phyloP scores from a whole-genome alignment of 1,284 basidiomycete genomes.

The Cryptococcus hybrid region DNA sequence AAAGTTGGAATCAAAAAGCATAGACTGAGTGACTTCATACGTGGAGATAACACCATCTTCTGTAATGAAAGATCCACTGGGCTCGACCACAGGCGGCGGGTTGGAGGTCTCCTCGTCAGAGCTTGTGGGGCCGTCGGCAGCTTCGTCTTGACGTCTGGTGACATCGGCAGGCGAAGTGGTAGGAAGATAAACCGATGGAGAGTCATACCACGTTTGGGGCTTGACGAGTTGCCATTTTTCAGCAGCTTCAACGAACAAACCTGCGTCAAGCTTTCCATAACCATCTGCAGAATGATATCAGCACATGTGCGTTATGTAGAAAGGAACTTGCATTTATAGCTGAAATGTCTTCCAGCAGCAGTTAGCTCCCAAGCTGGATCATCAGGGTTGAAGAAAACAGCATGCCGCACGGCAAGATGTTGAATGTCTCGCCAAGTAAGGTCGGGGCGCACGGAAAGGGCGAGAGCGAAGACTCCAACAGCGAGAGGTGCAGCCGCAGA shows the following conservation, averaged over 20 bases:
- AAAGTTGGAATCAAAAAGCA: slow-evolving; percentile 73
- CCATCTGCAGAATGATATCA: slow-evolving; percentile 57
- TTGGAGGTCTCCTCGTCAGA: slow-evolving; percentile 2
- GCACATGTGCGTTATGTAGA: background rate
- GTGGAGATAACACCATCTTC: slow-evolving; percentile 65
- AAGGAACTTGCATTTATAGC: slow-evolving; percentile 71
- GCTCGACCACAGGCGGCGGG: slow-evolving; percentile 20
- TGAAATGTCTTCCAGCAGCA: slow-evolving; percentile 74
- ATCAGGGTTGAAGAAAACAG: slow-evolving; percentile 75
- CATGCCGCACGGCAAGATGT: slow-evolving; percentile 79
- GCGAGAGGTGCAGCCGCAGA: slow-evolving; percentile 97
- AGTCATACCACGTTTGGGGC: slow-evolving; percentile 87
- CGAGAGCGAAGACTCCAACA: slow-evolving; percentile 84
- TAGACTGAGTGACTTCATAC: slow-evolving; percentile 67
- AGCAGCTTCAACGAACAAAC: slow-evolving; percentile 76
- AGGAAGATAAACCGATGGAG: slow-evolving; percentile 65
- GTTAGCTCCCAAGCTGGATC: slow-evolving; percentile 96
- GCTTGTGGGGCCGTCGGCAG: background rate
- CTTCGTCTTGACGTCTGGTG: slow-evolving; percentile 2
- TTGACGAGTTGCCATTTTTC: slow-evolving; percentile 84
- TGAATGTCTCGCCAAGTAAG: slow-evolving; percentile 97
- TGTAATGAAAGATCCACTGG: slow-evolving; percentile 55
- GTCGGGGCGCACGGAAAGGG: slow-evolving; percentile 78
- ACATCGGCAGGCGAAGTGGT: slow-evolving; percentile 16
- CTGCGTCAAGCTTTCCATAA: slow-evolving; percentile 86